Evolutionary conservation across 2,329 filamentous ascomycete species (phyloP), one percentile per base, ranked within the genome.

Genomic region (Volutella citrinella): DNA sequence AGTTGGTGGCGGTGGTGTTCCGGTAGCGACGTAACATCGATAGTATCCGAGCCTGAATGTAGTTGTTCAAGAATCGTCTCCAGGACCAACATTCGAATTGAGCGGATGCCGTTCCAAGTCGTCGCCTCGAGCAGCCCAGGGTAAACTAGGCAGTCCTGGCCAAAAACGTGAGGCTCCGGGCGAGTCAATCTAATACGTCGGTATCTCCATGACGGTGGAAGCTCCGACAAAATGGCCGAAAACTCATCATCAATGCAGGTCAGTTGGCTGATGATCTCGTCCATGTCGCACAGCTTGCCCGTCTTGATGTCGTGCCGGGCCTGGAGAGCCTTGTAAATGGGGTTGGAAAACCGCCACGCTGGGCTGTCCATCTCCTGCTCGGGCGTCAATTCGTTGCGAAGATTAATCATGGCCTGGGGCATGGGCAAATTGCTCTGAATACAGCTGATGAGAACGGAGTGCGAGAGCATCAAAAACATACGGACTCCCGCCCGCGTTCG

Each of bases 381-480:
- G 26, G 60, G 53, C 11, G 52, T 51, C 25, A 74, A 62, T 30
- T 70, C 61, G 16, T 57, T 51, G 30, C 70, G 65, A 26, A 76
- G 65, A 16, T 71, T 59, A 19, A 68, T 55, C 38, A 78, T 58
- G 20, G 62, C 53, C n/a, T 60, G 47, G 5, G 73, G 74, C 59
- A 76, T 66, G 10, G 69, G 63, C 18, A 68, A 52, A 20, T 66
- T 65, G 31, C 63, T 64, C 41, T 74, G 71, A 17, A 75, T 63
- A 48, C 72, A 76, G 45, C 65, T 70, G 40, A 76, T 68, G 38
- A 75, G 58, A 20, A 74, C 63, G 33, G 65, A 68, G 34, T 75
- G 65, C 19, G 63, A 70, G 19, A 76, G 60, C 65, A 76, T 73
- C 35, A 70, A 59, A 46, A 78, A 77, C 68, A 78, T 71, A 34